Base-by-base conservation (phyloP, 345 rosid species). In the Rubroshorea leprosula region DNA sequence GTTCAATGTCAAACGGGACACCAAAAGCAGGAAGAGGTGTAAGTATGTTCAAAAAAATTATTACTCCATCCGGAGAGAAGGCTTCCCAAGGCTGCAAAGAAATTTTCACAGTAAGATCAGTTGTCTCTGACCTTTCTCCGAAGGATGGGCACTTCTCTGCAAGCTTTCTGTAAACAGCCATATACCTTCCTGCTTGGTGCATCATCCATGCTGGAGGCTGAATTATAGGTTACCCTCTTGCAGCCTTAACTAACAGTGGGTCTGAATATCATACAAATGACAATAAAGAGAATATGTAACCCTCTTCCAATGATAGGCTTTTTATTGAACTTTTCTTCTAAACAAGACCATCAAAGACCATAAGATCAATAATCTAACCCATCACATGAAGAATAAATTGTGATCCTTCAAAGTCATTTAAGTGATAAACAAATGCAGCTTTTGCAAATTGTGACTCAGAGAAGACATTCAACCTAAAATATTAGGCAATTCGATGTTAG, bases 171-270 rank as follows among this genome's bases (percentile, higher is more conserved):
- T 89, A 89, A 65, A 74, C 87, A 64, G 96, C 84, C 98, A 92
- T 89, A 62, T 86, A 92, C 83, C 98, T 83, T 78, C 96, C 98
- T 60, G 98, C 98, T 63, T 86, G 98, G 60, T 95, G 79, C 98
- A 92, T 92, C 98, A 92, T 92, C 98, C 96, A 92, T 23, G 96
- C 98, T 1, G 96, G 98, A 49, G 98, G 95, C 49, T 91, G 78
- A 60, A 57, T 78, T 41, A 92, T 89, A 0, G 76, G 76, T 29
- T 84, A 79, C 44, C 98, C 91, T 77, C 83, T 83, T 0, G 93
- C 98, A 72, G 91, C 96, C 81, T 89, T 89, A 48, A 92, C 86
- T 83, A 89, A 73, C 24, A 92, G 62, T 41, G 91, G 93, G 74
- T 89, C 93, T 86, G 76, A 31, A 62, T 29, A 13, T 44, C 72